Base-by-base conservation (phyloP, 2,329 filamentous ascomycete genomes). In the Clathrospora elynae region DNA sequence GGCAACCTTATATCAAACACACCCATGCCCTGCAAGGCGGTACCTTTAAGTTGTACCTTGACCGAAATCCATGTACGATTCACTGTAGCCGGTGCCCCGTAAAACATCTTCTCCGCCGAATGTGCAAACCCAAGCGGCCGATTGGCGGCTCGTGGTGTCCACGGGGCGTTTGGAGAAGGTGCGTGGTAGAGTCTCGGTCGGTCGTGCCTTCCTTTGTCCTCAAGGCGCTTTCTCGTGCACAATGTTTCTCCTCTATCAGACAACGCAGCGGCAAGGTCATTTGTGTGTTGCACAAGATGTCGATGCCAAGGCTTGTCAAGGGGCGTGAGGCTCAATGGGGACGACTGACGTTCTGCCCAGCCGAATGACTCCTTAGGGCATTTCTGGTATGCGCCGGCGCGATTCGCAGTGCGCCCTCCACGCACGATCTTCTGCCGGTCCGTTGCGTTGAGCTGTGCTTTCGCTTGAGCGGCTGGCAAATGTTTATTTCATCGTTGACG, bases 371-470 rank as follows among this genome's bases (percentile, higher is more conserved):
- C 44, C 26, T 31, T 16, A 26, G 13, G 19, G 43, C 31, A 37
- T 34, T 26, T 35, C 39, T 31, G 33, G 32, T 16, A 6, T 22
- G 39, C 14, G 35, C 32, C 22, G 39, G 30, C 46, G 45, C 40
- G 45, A 52, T 46, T 49, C 46, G 50, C 52, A 56, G 50, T 48
- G 49, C 36, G 41, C 20, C 30, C 37, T 16, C 46, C 32, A 49
- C 33, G 39, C 43, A 44, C 36, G 48, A 55, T 57, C 49, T 48
- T 29, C 46, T 57, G 40, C 46, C 61, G 59, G 61, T 37, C 57
- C 54, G 63, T 55, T 43, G 61, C 58, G 52, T 57, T 49, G 50
- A 56, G 36, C 42, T 50, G 48, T 44, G 45, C 46, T 39, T 35
- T 51, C n/a, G 25, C 39, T 43, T 25, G 36, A 37, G 46, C 50